phyloP scores from a whole-genome alignment of 805 yeast genomes.

The Candida tallmaniae region DNA sequence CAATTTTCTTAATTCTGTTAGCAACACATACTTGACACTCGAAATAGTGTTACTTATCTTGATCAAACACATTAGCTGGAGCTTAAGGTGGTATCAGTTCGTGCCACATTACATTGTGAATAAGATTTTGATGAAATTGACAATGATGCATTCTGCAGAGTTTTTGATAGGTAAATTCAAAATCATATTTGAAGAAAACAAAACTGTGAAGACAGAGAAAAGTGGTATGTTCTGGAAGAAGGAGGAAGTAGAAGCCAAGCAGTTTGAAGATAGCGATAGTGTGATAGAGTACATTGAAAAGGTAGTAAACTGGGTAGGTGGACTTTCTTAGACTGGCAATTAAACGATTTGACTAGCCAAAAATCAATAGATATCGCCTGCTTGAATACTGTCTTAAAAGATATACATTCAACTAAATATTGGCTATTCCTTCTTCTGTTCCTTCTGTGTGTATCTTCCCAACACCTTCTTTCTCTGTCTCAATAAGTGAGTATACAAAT shows the following conservation, averaged over 20 bases:
- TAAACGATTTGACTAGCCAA: too few relatives aligned
- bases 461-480: constrained; percentile 78
- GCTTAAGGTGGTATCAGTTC: constrained; percentile 61
- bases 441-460: constrained; percentile 23
- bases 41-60: constrained; percentile 34
- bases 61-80: constrained; percentile 55
- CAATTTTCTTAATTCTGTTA: constrained; percentile 6
- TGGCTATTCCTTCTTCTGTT: constrained; percentile 1
- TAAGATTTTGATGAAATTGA: constrained; percentile 40
- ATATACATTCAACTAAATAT: background rate
- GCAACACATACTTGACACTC: constrained; percentile 24
- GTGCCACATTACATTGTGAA: constrained; percentile 38
- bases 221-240: constrained; percentile 1
- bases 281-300: constrained; percentile 27
- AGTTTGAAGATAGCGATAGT: constrained; percentile 23
- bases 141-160: constrained; percentile 38
- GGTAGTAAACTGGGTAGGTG: constrained; percentile 27
- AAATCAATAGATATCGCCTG: too few relatives aligned
- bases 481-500: constrained; percentile 83
- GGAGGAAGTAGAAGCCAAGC: constrained; percentile 1
- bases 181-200: constrained; percentile 33
- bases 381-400: background rate
- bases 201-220: constrained; percentile 5
- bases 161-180: constrained; percentile 36
- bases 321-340: background rate